Conservation (phyloP, 2,329 filamentous ascomycete genomes). For the Lachnellula arida region DNA sequence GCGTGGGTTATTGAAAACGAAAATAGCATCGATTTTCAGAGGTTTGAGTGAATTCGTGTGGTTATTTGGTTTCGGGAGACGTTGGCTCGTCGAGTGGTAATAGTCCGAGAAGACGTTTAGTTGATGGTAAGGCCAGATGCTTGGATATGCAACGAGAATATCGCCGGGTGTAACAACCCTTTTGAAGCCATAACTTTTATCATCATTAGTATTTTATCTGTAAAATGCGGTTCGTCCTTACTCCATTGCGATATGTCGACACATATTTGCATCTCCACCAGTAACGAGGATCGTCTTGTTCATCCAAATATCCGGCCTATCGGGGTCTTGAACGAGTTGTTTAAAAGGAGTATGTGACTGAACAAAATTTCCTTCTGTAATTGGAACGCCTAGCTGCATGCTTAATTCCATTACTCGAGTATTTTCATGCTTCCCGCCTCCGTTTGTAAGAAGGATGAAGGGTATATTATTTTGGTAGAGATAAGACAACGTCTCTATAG, state of each 20-base stretch:
- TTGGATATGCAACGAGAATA: slow-evolving; percentile 66
- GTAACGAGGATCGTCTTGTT: slow-evolving; percentile 69
- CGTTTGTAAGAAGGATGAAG: slow-evolving; percentile 94
- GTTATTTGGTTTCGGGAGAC: slow-evolving; percentile 47
- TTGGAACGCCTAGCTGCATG: slow-evolving; percentile 56
- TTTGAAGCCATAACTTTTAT: slow-evolving; percentile 63
- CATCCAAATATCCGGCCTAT: slow-evolving; percentile 44
- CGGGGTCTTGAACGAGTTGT: slow-evolving; percentile 49
- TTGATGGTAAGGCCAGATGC: slow-evolving; percentile 78
- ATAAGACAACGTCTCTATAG: slow-evolving; percentile 65
- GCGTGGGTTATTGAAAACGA: slow-evolving; percentile 92
- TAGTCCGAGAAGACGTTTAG: slow-evolving; percentile 49
- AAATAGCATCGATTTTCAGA: slow-evolving; percentile 79
- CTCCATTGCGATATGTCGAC: slow-evolving; percentile 59
- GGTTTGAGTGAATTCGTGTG: slow-evolving; percentile 40
- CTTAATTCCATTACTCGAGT: slow-evolving; percentile 68
- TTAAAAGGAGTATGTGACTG: slow-evolving; percentile 90
- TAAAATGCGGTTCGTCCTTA: slow-evolving; percentile 9
- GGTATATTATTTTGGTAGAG: slow-evolving; percentile 74
- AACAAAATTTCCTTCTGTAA: slow-evolving; percentile 69
- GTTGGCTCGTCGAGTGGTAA: slow-evolving; percentile 54
- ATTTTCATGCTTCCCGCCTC: slow-evolving; percentile 78
- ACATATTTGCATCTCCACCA: slow-evolving; percentile 45
- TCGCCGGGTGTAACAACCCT: slow-evolving; percentile 83
- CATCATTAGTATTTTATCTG: slow-evolving; percentile 3